Evolutionary conservation across 306 rosid species (phyloP).

Genomic region (Notholithocarpus densiflorus): DNA sequence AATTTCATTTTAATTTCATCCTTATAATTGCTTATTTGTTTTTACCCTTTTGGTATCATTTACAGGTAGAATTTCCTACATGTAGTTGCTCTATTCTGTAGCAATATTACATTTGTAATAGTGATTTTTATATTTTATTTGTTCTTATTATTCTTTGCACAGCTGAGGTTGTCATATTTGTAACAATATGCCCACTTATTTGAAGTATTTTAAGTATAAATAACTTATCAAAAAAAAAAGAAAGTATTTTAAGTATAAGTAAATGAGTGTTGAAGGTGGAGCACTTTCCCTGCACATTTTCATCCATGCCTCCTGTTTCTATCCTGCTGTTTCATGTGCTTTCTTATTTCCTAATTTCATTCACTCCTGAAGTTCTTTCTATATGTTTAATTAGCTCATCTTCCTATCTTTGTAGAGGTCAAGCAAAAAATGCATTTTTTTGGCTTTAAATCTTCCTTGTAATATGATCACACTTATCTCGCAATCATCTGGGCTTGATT

Average conservation of each 20-base stretch:
- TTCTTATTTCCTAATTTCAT: neutral
- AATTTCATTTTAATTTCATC: conserved; percentile 10
- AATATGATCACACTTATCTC: conserved; percentile 12
- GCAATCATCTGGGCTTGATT: neutral
- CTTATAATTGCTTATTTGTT: neutral
- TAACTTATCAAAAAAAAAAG: no score
- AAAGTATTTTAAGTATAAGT: neutral
- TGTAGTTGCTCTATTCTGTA: neutral
- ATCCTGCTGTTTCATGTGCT: neutral
- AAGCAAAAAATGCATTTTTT: neutral
- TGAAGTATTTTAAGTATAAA: neutral
- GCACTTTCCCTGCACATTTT: neutral
- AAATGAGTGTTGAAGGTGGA: neutral
- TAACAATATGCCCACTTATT: neutral
- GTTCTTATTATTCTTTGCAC: neutral
- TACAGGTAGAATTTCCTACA: neutral
- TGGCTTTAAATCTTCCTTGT: neutral
- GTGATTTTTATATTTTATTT: neutral
- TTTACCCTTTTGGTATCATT: neutral
- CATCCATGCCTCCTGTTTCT: neutral
- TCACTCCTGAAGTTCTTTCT: neutral
- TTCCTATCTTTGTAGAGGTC: neutral
- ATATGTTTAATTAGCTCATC: neutral
- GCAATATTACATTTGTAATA: neutral
- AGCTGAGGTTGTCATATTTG: neutral